Base-by-base conservation (phyloP, 768 basidiomycete genomes). In the Termitomyces titanicus region DNA sequence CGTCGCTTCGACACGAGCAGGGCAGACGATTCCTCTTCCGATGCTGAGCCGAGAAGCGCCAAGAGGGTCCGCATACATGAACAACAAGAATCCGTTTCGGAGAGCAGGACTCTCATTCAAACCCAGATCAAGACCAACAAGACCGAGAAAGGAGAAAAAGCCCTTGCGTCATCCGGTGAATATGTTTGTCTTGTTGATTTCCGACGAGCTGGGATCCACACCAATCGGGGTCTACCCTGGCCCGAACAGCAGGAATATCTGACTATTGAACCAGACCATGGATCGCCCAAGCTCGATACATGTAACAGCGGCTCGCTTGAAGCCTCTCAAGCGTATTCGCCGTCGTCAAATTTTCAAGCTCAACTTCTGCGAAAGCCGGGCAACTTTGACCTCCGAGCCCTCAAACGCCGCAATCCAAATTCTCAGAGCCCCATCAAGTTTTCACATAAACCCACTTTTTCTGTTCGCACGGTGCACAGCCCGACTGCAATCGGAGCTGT, bases 21-120 rank as follows among this genome's bases (percentile, higher is more conserved):
- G 12, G 37, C n/a, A 18, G 47, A 54, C 45, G 44, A 54, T 20
- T 58, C 57, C 5, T 54, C 47, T 40, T 5, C n/a, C 20, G 43
- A 51, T 8, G 29, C 46, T 11, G 18, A 54, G 7, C 25, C 24
- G 12, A 22, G 45, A 18, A 27, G 3, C 4, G 24, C 24, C 15
- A 43, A 43, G 18, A 24, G 24, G 9, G 24, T 8, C 6, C 42
- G 42, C 42, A 43, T 43, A 43, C 24, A 43, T 9, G 42, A 29
- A 29, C 29, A 29, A 9, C 5, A 29, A 29, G 13, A 43, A 15
- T 3, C 8, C 8, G 8, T 3, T n/a, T 9, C 43, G 25, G 25
- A 9, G 17, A n/a, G 17, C n/a, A 27, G 27, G 24, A 24, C 29
- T 3, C 3, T 13, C 42, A 17, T 25, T 17, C 42, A 25, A 25